Evolutionary conservation across 345 rosid species (phyloP).

Genomic region (Gynandropsis gynandra): DNA sequence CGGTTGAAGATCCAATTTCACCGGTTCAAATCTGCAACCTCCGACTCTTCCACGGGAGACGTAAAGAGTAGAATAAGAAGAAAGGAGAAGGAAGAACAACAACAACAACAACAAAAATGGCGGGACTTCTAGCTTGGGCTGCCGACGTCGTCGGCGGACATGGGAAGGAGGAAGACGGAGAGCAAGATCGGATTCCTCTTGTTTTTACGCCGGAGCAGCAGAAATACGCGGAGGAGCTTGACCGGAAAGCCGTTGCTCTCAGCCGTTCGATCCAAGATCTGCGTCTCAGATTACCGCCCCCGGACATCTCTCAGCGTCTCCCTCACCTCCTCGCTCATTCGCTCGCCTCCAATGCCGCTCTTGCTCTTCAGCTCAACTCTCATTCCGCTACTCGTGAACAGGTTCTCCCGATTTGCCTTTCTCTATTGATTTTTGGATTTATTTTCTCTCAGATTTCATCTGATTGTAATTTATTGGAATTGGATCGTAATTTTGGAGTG

Average conservation of each 20-base stretch:
- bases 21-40: slow-evolving; percentile 20
- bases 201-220: slow-evolving; percentile 60
- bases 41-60: neutral
- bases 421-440: no score
- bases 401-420: slow-evolving; percentile 25
- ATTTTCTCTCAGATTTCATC: no score
- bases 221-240: slow-evolving; percentile 57
- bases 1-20: slow-evolving; percentile 15
- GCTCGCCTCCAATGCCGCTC: slow-evolving; percentile 82
- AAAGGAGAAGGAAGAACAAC: neutral
- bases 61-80: slow-evolving; percentile 4
- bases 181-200: slow-evolving; percentile 36
- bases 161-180: slow-evolving; percentile 35
- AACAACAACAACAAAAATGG: no score
- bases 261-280: slow-evolving; percentile 82
- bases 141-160: slow-evolving; percentile 86
- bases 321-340: slow-evolving; percentile 93
- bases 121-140: slow-evolving; percentile 90
- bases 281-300: slow-evolving; percentile 75
- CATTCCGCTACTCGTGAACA: slow-evolving; percentile 93
- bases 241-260: slow-evolving; percentile 58
- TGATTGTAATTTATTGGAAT: neutral
- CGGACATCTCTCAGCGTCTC: slow-evolving; percentile 79
- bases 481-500: neutral
- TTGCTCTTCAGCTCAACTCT: slow-evolving; percentile 84